phyloP scores from a whole-genome alignment of 1,139 yeast genomes.

The Taphrina betulina region DNA sequence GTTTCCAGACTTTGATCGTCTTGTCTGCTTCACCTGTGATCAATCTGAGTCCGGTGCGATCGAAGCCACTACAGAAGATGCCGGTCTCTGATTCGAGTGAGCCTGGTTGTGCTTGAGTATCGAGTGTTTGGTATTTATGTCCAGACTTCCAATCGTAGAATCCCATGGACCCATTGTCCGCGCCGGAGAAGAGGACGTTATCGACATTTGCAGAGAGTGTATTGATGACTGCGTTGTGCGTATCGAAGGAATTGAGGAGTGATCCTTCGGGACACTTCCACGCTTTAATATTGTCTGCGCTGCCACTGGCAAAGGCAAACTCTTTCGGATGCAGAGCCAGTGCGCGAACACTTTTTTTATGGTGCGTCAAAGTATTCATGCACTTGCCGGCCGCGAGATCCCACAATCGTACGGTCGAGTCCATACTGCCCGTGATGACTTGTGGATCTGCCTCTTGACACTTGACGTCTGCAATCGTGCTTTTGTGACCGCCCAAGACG shows the following conservation, averaged over 20 bases:
- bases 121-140: constrained; percentile 55
- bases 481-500: constrained; percentile 77
- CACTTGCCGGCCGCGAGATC: constrained; percentile 72
- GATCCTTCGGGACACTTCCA: constrained; percentile 82
- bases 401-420: constrained; percentile 83
- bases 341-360: constrained; percentile 75
- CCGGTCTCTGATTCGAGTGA: constrained; percentile 66
- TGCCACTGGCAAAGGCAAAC: constrained; percentile 74
- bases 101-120: constrained; percentile 64
- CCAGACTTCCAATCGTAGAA: constrained; percentile 81
- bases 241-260: constrained; percentile 56
- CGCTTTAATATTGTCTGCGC: constrained; percentile 75
- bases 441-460: constrained; percentile 81
- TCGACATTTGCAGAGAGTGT: constrained; percentile 66
- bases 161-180: constrained; percentile 74
- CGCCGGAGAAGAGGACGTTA: constrained; percentile 74
- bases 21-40: constrained; percentile 90
- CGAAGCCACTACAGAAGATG: constrained; percentile 70
- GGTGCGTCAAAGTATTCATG: constrained; percentile 69
- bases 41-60: constrained; percentile 73
- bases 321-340: constrained; percentile 69
- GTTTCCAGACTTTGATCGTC: constrained; percentile 80
- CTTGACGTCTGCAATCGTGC: constrained; percentile 67
- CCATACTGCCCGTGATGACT: constrained; percentile 77
- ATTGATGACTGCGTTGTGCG: constrained; percentile 58